phyloP scores from a whole-genome alignment of 2,329 filamentous ascomycete species.

The Stagonosporopsis rhizophila region DNA sequence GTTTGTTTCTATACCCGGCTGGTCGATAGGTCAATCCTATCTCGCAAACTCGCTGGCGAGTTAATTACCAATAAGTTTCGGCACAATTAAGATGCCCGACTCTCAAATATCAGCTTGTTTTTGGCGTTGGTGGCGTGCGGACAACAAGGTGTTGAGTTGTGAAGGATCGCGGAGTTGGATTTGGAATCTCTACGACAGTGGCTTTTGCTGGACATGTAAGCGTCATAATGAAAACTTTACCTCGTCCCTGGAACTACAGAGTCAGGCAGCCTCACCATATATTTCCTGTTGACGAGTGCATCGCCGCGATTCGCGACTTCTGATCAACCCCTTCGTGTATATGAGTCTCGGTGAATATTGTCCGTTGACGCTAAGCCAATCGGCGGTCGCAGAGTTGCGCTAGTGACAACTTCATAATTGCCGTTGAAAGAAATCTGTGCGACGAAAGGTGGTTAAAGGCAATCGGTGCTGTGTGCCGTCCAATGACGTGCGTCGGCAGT shows the following conservation, averaged over 20 bases:
- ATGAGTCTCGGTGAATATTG: background rate
- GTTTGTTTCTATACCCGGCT: background rate
- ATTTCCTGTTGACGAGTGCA: background rate
- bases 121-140: constrained; percentile 6
- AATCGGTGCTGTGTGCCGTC: background rate
- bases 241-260: background rate
- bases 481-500: background rate
- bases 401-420: background rate
- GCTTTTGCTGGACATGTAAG: background rate
- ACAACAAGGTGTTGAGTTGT: background rate
- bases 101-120: background rate
- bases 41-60: constrained; percentile 7
- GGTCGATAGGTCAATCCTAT: background rate
- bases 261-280: background rate
- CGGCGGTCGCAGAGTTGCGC: background rate
- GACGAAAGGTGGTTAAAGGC: background rate
- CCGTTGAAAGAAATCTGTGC: background rate
- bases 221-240: background rate
- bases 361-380: background rate
- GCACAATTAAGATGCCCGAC: constrained; percentile 5
- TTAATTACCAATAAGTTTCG: background rate
- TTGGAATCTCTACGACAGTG: constrained; percentile 8
- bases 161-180: background rate
- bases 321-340: no score
- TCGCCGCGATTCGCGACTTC: no score